Percentiles rank a stretch among this genome's conserved stretches.
Conservation (phyloP, 1,139 yeast species). For the Suhomyces taliae region DNA sequence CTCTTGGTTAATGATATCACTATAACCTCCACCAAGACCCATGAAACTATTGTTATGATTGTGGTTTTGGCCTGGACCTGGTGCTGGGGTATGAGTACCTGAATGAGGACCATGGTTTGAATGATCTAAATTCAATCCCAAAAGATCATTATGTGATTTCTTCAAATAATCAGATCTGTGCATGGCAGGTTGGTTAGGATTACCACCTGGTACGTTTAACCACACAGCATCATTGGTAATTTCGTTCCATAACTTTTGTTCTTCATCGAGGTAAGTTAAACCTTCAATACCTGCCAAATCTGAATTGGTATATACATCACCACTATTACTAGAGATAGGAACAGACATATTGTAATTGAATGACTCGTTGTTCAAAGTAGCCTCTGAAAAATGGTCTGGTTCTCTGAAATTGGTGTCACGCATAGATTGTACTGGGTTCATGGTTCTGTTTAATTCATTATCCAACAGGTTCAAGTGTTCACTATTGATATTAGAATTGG, state of each 20-base stretch:
- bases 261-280: conserved; percentile 46
- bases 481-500: conserved; percentile 9
- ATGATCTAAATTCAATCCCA: conserved; percentile 1
- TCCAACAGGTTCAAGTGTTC: conserved; percentile 13
- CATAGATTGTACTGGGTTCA: conserved; percentile 5
- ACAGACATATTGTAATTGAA: conserved; percentile 16
- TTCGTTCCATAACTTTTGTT: conserved; percentile 71
- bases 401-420: neutral
- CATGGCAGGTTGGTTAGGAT: conserved; percentile 20
- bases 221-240: conserved; percentile 74
- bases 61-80: neutral
- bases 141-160: conserved; percentile 5
- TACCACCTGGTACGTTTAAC: conserved; percentile 40
- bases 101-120: neutral
- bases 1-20: conserved; percentile 42
- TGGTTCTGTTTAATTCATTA: conserved; percentile 7
- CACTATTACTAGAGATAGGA: conserved; percentile 14
- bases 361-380: conserved; percentile 8
- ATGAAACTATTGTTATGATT: neutral
- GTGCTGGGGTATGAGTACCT: neutral
- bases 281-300: conserved; percentile 48
- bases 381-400: neutral
- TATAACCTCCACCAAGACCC: conserved; percentile 25
- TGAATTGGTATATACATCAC: conserved; percentile 35
- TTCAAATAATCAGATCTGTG: conserved; percentile 9